Conservation (phyloP, 306 rosid genomes). For the Vicia villosa region DNA sequence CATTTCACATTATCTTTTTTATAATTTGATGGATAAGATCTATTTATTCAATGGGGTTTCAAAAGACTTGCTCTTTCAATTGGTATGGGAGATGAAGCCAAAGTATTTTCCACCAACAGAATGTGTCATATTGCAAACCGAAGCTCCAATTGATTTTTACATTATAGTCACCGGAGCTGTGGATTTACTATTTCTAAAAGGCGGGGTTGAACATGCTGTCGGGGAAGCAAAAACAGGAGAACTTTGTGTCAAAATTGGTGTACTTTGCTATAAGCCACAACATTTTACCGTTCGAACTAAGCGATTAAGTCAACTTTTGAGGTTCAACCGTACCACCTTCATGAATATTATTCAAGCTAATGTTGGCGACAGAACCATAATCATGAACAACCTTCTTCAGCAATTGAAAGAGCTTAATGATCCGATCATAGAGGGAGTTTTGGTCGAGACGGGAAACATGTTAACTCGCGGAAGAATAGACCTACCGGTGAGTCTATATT, state of each 20-base stretch:
- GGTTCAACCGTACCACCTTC: conserved; percentile 76
- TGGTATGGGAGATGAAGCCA: conserved; percentile 98
- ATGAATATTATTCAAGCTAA: conserved; percentile 80
- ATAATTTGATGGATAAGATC: conserved; percentile 68
- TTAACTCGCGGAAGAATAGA: conserved; percentile 85
- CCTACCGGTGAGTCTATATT: conserved; percentile 81
- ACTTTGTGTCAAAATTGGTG: conserved; percentile 86
- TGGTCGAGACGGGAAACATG: conserved; percentile 84
- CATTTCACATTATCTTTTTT: conserved; percentile 87
- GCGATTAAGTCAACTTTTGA: conserved; percentile 73
- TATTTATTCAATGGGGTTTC: conserved; percentile 91
- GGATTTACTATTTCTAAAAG: conserved; percentile 68
- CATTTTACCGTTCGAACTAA: conserved; percentile 85
- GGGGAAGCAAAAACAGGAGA: conserved; percentile 81
- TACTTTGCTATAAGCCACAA: conserved; percentile 89
- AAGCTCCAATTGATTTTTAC: conserved; percentile 95
- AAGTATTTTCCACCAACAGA: conserved; percentile 98
- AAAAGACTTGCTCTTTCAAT: conserved; percentile 81
- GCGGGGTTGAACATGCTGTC: conserved; percentile 84
- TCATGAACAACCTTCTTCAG: conserved; percentile 96
- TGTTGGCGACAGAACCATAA: conserved; percentile 85
- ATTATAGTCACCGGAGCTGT: conserved; percentile 82
- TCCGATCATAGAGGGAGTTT: conserved; percentile 80
- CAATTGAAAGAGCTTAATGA: conserved; percentile 68
- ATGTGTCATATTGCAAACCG: conserved; percentile 91